phyloP scores from a whole-genome alignment of 2,329 filamentous ascomycete genomes.

The Fusarium paranaense region DNA sequence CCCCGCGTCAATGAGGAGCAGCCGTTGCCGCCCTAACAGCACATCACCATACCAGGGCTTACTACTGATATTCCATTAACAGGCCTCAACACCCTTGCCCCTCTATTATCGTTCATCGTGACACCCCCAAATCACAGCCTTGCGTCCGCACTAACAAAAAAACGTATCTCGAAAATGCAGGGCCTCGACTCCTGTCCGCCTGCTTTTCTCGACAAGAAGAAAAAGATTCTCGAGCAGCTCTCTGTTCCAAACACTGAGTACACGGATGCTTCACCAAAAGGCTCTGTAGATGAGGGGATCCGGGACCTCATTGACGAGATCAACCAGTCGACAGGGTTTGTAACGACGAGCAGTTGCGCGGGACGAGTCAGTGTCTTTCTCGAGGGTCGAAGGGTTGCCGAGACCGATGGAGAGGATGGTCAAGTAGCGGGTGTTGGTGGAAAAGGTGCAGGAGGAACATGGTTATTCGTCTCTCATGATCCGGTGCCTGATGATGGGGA shows the following conservation, averaged over 20 bases:
- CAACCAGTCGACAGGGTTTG: constrained; percentile 79
- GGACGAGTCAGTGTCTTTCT: constrained; percentile 89
- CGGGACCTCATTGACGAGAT: constrained; percentile 81
- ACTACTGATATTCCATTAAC: constrained; percentile 21
- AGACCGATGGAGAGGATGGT: constrained; percentile 31
- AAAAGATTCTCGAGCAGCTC: constrained; percentile 77
- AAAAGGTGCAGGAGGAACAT: constrained; percentile 85
- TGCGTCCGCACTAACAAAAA: constrained; percentile 34
- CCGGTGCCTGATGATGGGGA: constrained; percentile 60
- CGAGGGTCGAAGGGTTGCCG: constrained; percentile 72
- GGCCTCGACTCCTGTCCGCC: constrained; percentile 47
- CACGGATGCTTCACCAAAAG: constrained; percentile 88
- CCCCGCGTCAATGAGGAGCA: constrained; percentile 37
- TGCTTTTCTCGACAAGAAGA: constrained; percentile 72
- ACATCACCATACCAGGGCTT: neutral
- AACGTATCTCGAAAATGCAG: constrained; percentile 42
- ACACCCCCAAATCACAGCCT: constrained; percentile 40
- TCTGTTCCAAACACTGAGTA: constrained; percentile 77
- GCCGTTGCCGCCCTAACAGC: constrained; percentile 31
- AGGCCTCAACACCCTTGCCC: constrained; percentile 12
- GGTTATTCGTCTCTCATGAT: constrained; percentile 91
- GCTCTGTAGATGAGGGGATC: constrained; percentile 84
- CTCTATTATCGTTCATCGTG: constrained; percentile 17
- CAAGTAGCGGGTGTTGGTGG: constrained; percentile 76
- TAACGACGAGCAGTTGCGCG: constrained; percentile 94